Evolutionary conservation across 257 asterid species (phyloP).

Genomic region (Dorcoceras hygrometricum): DNA sequence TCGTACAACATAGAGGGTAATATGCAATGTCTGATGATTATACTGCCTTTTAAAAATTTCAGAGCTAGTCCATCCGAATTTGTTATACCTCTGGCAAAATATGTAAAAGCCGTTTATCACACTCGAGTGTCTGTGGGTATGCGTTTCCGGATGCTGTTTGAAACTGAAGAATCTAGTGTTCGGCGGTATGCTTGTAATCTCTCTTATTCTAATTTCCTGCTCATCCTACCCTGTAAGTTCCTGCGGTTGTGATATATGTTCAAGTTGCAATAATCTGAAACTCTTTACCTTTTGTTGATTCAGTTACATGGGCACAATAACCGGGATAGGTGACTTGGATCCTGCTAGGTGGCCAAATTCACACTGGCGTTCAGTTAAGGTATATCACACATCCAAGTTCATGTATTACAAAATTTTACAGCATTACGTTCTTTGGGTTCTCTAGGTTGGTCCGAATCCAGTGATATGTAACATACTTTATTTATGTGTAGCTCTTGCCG

Average conservation of each 20-base stretch:
- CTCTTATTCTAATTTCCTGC: background rate
- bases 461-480: background rate
- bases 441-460: background rate
- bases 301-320: constrained; percentile 89
- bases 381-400: constrained; percentile 6
- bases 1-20: background rate
- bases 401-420: background rate
- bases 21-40: background rate
- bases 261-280: background rate
- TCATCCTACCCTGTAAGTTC: background rate
- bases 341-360: constrained; percentile 69
- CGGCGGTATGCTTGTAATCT: constrained; percentile 54
- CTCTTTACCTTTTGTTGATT: constrained; percentile 22
- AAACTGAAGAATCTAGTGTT: constrained; percentile 75
- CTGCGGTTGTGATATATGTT: background rate
- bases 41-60: constrained; percentile 24
- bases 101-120: constrained; percentile 61
- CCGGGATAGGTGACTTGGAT: constrained; percentile 75
- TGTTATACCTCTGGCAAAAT: constrained; percentile 66
- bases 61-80: constrained; percentile 79
- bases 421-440: background rate
- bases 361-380: constrained; percentile 91
- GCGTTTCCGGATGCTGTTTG: constrained; percentile 82
- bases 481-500: background rate
- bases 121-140: constrained; percentile 77